A percentile compares a stretch with the other conserved stretches of the same genome.
Evolutionary conservation across 2,329 filamentous ascomycete genomes (phyloP).

Genomic region (Diaporthe nobilis): DNA sequence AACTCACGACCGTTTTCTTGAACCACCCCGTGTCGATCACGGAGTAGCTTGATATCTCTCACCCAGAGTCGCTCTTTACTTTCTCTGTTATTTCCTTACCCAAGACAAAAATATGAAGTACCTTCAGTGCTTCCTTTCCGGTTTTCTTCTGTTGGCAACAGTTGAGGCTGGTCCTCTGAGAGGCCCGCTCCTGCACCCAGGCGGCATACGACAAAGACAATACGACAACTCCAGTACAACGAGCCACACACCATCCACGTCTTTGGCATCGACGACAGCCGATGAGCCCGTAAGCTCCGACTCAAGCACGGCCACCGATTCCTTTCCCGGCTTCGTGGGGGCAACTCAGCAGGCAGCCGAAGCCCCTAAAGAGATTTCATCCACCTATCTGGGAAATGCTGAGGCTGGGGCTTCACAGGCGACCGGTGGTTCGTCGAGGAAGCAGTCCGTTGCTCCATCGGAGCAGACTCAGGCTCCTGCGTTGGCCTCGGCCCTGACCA

Average conservation of each 20-base stretch:
- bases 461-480: conserved; percentile 3
- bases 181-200: conserved; percentile 11
- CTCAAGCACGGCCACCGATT: not conserved
- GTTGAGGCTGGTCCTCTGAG: conserved; percentile 43
- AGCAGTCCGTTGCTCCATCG: not conserved
- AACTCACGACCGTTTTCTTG: not conserved
- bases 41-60: conserved; percentile 1
- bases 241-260: not conserved
- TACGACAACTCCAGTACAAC: conserved; percentile 30
- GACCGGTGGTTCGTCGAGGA: conserved; percentile 10
- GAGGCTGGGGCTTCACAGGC: not conserved
- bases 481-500: not conserved
- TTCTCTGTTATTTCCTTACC: conserved; percentile 18
- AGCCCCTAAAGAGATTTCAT: not conserved
- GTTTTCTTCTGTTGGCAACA: conserved; percentile 40
- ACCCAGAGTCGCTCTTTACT: conserved; percentile 32
- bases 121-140: conserved; percentile 25
- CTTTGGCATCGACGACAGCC: not conserved
- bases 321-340: conserved; percentile 6
- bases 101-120: conserved; percentile 31
- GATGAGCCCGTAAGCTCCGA: not conserved
- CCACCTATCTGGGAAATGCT: not conserved
- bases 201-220: conserved; percentile 35
- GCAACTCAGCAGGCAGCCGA: conserved; percentile 1
- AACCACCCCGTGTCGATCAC: conserved; percentile 15